Percentiles rank a stretch among this genome's conserved stretches.
These are phyloP conservation scores for Talaromyces rugulosus DNA, from an alignment of 2,329 filamentous ascomycete species.

Conservation along the genomic window DNA sequence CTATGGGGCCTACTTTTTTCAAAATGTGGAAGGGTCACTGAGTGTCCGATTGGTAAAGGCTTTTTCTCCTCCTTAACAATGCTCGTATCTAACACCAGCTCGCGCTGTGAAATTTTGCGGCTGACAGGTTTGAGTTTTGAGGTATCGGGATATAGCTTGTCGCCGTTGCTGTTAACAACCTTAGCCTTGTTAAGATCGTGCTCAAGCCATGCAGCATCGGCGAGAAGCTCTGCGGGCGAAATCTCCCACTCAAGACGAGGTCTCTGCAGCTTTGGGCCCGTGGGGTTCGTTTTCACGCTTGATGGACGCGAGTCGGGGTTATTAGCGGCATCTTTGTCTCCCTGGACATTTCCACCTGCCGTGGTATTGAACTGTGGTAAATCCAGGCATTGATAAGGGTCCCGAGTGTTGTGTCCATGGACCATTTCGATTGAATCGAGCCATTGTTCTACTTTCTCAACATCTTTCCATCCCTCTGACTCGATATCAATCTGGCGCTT, in stretches of 20 bases:
- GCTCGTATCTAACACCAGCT: constrained; percentile 18
- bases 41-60: constrained; percentile 13
- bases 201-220: constrained; percentile 88
- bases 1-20: constrained; percentile 34
- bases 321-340: constrained; percentile 22
- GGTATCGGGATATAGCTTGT: constrained; percentile 56
- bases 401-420: constrained; percentile 39
- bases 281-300: constrained; percentile 38
- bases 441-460: constrained; percentile 69
- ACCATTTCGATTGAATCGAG: constrained; percentile 63
- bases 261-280: constrained; percentile 59
- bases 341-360: constrained; percentile 15
- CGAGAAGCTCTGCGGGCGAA: constrained; percentile 77
- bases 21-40: constrained; percentile 37
- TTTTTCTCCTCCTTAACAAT: not conserved
- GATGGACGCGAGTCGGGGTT: constrained; percentile 32
- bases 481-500: constrained; percentile 70
- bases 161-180: constrained; percentile 75
- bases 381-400: constrained; percentile 41
- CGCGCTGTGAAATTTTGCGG: not conserved
- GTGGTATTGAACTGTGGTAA: constrained; percentile 39
- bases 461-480: constrained; percentile 71
- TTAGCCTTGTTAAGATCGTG: constrained; percentile 73
- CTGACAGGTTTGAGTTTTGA: constrained; percentile 24
- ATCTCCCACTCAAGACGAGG: constrained; percentile 81